phyloP scores from a whole-genome alignment of 1,284 basidiomycete species.

The Puccinia polysora region DNA sequence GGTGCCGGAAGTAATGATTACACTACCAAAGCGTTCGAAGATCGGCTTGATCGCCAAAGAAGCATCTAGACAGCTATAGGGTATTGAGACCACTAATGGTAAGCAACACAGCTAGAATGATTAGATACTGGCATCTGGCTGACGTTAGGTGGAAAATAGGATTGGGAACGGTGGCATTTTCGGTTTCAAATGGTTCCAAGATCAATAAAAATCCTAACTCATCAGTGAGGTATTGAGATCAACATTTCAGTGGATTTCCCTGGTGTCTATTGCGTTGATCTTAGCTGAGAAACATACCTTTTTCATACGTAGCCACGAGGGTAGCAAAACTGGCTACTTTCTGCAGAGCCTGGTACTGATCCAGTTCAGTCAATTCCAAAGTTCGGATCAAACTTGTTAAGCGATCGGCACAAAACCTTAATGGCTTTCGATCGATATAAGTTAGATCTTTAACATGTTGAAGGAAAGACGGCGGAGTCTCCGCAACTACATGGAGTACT shows the following conservation, averaged over 20 bases:
- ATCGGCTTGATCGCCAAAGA: conserved; percentile 96
- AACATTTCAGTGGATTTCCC: background rate
- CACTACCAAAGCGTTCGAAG: conserved; percentile 95
- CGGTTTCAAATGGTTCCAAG: conserved; percentile 96
- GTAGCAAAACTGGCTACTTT: conserved; percentile 97
- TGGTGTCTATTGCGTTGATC: too few relatives aligned
- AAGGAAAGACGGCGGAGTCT: conserved; percentile 95
- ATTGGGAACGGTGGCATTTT: conserved; percentile 96
- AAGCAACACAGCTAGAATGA: too few relatives aligned
- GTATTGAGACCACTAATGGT: too few relatives aligned
- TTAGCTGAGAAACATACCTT: conserved; percentile 61
- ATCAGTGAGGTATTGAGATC: background rate
- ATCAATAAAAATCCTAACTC: conserved; percentile 84
- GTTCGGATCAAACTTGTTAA: conserved; percentile 90
- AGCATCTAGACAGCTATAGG: conserved; percentile 84
- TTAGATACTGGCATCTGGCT: conserved; percentile 50
- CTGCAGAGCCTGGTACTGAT: conserved; percentile 85
- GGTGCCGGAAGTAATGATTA: conserved; percentile 97
- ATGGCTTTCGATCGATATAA: conserved; percentile 92
- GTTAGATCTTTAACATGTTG: conserved; percentile 99
- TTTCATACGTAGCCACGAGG: conserved; percentile 95
- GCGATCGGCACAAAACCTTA: conserved; percentile 94
- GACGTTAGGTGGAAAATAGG: conserved; percentile 97
- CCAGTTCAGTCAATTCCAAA: conserved; percentile 79
- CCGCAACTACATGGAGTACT: conserved; percentile 97